Conservation (phyloP, 108 stramenopile genomes). For the Nannochloropsis granulata region DNA sequence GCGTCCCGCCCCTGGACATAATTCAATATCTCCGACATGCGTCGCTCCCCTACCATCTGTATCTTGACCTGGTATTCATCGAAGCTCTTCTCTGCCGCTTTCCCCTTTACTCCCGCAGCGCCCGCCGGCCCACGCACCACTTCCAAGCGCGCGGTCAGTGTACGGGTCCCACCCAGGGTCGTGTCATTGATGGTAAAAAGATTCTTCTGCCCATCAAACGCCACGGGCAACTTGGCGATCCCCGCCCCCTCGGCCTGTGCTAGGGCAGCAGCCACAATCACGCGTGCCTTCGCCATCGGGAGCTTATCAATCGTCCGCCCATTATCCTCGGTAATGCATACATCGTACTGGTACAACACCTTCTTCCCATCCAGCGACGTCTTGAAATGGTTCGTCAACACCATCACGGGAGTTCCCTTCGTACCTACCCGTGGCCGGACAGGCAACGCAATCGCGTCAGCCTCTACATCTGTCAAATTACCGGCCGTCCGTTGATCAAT, state of each 20-base stretch:
- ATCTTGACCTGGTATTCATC: background rate
- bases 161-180: background rate
- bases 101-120: background rate
- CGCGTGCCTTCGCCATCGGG: background rate
- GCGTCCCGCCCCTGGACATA: background rate
- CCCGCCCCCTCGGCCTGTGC: background rate
- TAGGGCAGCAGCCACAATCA: background rate
- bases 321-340: slow-evolving; percentile 14
- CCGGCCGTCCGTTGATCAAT: background rate
- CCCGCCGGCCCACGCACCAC: background rate
- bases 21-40: background rate
- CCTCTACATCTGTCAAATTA: background rate
- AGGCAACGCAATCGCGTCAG: background rate
- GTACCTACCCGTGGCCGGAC: slow-evolving; percentile 11
- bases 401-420: background rate
- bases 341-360: slow-evolving; percentile 25
- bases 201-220: background rate
- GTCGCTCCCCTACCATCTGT: background rate
- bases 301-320: slow-evolving; percentile 10
- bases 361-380: slow-evolving; percentile 3
- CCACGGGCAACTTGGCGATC: background rate
- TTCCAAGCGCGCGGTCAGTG: background rate
- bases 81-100: background rate
- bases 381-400: slow-evolving; percentile 25
- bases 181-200: background rate